Conservation (phyloP, 1,284 basidiomycete species). For the Ceratobasidium theobromae region DNA sequence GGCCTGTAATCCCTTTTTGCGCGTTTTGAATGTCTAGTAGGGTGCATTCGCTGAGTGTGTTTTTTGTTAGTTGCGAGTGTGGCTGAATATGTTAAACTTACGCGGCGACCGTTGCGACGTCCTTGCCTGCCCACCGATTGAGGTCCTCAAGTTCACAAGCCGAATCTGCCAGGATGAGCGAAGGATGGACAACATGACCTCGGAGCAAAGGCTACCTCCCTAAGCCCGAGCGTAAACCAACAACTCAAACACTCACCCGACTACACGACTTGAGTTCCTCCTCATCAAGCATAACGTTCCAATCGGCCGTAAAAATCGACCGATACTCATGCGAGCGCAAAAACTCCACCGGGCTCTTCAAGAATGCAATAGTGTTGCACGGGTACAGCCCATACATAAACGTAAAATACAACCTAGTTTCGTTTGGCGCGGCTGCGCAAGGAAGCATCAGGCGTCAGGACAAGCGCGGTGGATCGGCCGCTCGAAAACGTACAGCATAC, state of each 20-base stretch:
- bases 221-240: constrained; percentile 49
- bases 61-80: not conserved
- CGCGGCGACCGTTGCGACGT: constrained; percentile 65
- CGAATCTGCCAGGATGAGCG: constrained; percentile 66
- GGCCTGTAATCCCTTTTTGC: constrained; percentile 1
- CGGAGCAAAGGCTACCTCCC: constrained; percentile 60
- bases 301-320: constrained; percentile 60
- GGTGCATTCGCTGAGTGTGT: constrained; percentile 53
- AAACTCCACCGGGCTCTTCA: constrained; percentile 66
- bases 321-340: constrained; percentile 53
- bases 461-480: no score
- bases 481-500: constrained; percentile 32
- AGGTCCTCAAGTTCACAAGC: constrained; percentile 61
- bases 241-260: constrained; percentile 45
- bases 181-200: constrained; percentile 72
- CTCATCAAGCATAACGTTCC: constrained; percentile 68
- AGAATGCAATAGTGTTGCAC: constrained; percentile 75
- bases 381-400: constrained; percentile 86
- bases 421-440: constrained; percentile 27
- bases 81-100: not conserved
- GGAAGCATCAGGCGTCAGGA: no score
- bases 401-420: constrained; percentile 59
- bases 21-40: constrained; percentile 66
- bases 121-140: constrained; percentile 67
- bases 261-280: constrained; percentile 61